Base-by-base conservation (phyloP, 2,329 filamentous ascomycete species). In the Paecilomyces sp. region DNA sequence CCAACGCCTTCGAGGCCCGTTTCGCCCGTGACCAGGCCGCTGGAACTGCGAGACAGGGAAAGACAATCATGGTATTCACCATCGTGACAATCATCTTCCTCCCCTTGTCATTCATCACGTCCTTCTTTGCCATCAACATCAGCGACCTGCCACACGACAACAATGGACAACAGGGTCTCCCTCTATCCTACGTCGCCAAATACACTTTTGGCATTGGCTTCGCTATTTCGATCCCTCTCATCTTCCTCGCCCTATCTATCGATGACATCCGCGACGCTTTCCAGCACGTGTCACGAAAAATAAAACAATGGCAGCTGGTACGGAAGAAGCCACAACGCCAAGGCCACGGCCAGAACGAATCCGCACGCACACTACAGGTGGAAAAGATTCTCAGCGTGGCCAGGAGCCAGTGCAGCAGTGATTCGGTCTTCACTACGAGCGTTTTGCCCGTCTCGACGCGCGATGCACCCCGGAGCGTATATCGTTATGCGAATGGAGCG, bases 1-100 rank as follows among this genome's bases (percentile, higher is more conserved):
- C 85, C 63, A 88, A 88, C 71, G 85, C 84, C 0, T 82, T 87
- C 54, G 86, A 88, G 67, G 86, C 85, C 1, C 81, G 85, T 2
- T 87, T 76, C 59, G 72, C 74, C 3, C 73, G 76, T 24, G 83
- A 87, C 56, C 85, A 87, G 69, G 85, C 86, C 0, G 80, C 83
- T 2, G 82, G 83, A 0, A 86, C 85, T 0, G 83, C 84, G 0
- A 77, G 81, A 7, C 79, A 87, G 72, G 80, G 75, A 1, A 82
- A 82, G 59, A 84, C 81, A 0, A 80, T 85, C 61, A 82, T 85
- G 79, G 80, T 85, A 7, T 85, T 85, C 65, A 85, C 83, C 3
- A 80, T 85, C 54, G 82, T 84, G 2, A 85, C 83, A 0, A 83
- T 84, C 60, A 76, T 85, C 28, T 85, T 85, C 68, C 71, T 84